These are phyloP conservation scores for Hymenoscyphus albidus DNA, from an alignment of 2,329 filamentous ascomycete species.

Conservation along the genomic window DNA sequence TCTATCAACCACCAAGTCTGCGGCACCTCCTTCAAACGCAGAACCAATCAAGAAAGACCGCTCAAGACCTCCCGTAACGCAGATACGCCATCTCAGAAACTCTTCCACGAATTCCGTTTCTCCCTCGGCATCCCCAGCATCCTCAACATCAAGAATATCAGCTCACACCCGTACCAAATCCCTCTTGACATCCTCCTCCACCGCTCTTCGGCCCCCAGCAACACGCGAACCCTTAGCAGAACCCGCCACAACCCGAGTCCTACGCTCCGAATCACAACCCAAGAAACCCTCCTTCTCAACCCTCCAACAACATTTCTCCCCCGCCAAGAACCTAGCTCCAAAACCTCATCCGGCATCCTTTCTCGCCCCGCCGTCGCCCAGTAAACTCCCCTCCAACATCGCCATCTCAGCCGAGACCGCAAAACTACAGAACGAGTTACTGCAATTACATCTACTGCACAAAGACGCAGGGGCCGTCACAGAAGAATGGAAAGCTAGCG, in stretches of 20 bases:
- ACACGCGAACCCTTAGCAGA: slow-evolving; percentile 17
- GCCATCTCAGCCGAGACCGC: slow-evolving; percentile 55
- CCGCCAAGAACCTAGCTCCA: slow-evolving; percentile 55
- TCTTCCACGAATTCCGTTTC: slow-evolving; percentile 23
- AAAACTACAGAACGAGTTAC: slow-evolving; percentile 58
- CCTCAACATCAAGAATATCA: slow-evolving; percentile 4
- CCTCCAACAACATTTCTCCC: slow-evolving; percentile 64
- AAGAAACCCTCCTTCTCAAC: slow-evolving; percentile 48
- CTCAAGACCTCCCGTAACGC: slow-evolving; percentile 27
- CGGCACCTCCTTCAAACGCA: slow-evolving; percentile 13
- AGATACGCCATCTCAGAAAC: slow-evolving; percentile 30
- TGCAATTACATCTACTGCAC: slow-evolving; percentile 63
- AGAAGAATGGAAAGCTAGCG: slow-evolving; percentile 53
- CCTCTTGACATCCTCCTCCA: slow-evolving; percentile 18
- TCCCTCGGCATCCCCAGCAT: slow-evolving; percentile 11
- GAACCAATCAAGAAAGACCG: slow-evolving; percentile 31
- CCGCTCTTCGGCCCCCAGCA: slow-evolving; percentile 25
- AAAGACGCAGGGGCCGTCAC: slow-evolving; percentile 46
- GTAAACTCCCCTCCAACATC: slow-evolving; percentile 57
- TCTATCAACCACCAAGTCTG: slow-evolving; percentile 19
- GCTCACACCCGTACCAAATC: slow-evolving; percentile 31
- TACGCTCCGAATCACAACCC: slow-evolving; percentile 20
- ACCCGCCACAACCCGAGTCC: slow-evolving; percentile 11
- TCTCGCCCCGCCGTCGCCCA: slow-evolving; percentile 58
- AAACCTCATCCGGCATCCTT: slow-evolving; percentile 58